Conservation (phyloP, 1,284 basidiomycete species). For the Calocybe gambosa region DNA sequence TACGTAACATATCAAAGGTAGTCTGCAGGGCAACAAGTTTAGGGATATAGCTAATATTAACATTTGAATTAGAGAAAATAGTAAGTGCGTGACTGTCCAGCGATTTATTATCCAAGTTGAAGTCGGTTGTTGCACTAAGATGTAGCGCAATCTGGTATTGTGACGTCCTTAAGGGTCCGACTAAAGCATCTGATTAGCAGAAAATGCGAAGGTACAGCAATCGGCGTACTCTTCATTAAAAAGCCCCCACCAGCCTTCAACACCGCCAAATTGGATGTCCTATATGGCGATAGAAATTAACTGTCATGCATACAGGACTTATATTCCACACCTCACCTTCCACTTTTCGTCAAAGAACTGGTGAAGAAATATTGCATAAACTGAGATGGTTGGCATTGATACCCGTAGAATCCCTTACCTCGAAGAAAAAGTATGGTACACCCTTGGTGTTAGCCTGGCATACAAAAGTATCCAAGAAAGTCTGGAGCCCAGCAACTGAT, state of each 20-base stretch:
- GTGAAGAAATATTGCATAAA: not conserved
- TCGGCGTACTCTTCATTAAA: constrained; percentile 38
- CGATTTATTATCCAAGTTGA: no score
- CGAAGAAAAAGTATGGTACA: constrained; percentile 82
- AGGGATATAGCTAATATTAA: not conserved
- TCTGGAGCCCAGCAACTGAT: constrained; percentile 59
- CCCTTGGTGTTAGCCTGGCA: constrained; percentile 81
- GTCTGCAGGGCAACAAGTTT: no score
- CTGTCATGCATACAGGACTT: not conserved
- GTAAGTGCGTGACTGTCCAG: not conserved
- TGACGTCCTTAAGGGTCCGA: constrained; percentile 52
- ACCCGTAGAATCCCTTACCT: constrained; percentile 32
- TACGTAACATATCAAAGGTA: constrained; percentile 4
- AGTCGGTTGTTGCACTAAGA: constrained; percentile 22
- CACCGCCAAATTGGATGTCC: constrained; percentile 64
- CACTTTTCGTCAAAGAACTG: constrained; percentile 81
- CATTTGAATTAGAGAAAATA: not conserved
- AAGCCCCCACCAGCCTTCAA: constrained; percentile 48
- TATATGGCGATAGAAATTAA: constrained; percentile 8
- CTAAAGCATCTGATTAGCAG: constrained; percentile 23
- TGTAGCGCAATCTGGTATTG: constrained; percentile 40
- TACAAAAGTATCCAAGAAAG: constrained; percentile 80
- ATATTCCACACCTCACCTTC: constrained; percentile 42
- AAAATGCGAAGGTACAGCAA: constrained; percentile 16
- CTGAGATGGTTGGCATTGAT: constrained; percentile 18